phyloP scores from a whole-genome alignment of 768 basidiomycete species.

The Galerina sulciceps region DNA sequence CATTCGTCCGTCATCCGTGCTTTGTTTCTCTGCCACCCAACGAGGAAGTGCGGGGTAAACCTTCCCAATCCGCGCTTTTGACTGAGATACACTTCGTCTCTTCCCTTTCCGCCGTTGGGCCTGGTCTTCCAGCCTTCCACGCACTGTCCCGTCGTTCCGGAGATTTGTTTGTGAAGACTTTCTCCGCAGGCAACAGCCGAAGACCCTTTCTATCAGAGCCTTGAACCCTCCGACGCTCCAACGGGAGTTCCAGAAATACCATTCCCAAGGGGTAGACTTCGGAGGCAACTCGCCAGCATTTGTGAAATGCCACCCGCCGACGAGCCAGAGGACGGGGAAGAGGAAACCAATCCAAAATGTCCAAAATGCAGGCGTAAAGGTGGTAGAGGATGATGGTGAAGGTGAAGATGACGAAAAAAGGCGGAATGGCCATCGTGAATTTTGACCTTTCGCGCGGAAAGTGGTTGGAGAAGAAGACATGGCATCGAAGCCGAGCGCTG shows the following conservation, averaged over 20 bases:
- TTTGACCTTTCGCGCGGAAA: slow-evolving; percentile 38
- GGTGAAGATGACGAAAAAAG: slow-evolving; percentile 3
- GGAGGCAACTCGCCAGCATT: slow-evolving; percentile 50
- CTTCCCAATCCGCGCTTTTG: slow-evolving; percentile 27
- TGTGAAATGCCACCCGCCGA: slow-evolving; percentile 75
- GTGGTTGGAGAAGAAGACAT: slow-evolving; percentile 27
- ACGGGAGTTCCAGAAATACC: slow-evolving; percentile 47
- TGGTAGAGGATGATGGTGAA: slow-evolving; percentile 8
- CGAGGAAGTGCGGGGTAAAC: slow-evolving; percentile 40
- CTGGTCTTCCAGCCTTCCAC: slow-evolving; percentile 13
- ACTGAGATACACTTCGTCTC: slow-evolving; percentile 17
- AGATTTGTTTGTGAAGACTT: not conserved
- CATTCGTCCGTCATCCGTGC: slow-evolving; percentile 45
- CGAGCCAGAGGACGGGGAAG: slow-evolving; percentile 75
- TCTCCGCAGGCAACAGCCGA: slow-evolving; percentile 32
- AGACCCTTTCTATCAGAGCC: slow-evolving; percentile 13
- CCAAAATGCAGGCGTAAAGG: slow-evolving; percentile 52
- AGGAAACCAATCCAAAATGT: slow-evolving; percentile 80
- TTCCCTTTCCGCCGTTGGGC: slow-evolving; percentile 22
- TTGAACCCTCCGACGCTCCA: slow-evolving; percentile 22
- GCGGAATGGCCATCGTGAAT: slow-evolving; percentile 18
- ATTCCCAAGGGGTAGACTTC: slow-evolving; percentile 48
- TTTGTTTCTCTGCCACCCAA: slow-evolving; percentile 49
- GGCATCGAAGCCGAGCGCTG: slow-evolving; percentile 35
- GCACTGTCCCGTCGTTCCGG: slow-evolving; percentile 11